Conservation (phyloP, 139 green algal species). For the Auxenochlorella protothecoides region DNA sequence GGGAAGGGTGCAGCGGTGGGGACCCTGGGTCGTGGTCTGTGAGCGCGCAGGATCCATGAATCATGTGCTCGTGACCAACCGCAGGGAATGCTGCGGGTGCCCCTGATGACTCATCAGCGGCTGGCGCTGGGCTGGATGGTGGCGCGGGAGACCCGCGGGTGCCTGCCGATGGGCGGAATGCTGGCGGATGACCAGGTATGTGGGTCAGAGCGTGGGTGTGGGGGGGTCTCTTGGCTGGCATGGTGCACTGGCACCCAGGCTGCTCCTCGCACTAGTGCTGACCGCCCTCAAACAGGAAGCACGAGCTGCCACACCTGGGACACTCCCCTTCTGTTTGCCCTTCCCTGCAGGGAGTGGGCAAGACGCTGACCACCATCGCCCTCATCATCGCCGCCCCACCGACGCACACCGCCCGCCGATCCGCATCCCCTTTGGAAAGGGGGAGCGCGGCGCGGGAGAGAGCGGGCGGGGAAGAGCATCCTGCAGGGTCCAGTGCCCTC, state of each 20-base stretch:
- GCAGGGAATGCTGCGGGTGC: constrained; percentile 11
- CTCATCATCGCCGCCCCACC: constrained; percentile 54
- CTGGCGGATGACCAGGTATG: constrained; percentile 66
- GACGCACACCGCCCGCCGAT: too few relatives aligned
- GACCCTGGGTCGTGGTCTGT: too few relatives aligned
- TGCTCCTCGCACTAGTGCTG: too few relatives aligned
- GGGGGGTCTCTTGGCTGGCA: neutral
- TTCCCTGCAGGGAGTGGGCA: constrained; percentile 63
- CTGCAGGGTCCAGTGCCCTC: too few relatives aligned
- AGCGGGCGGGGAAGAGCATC: too few relatives aligned
- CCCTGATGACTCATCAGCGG: constrained; percentile 61
- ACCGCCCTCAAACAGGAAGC: neutral
- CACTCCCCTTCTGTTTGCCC: too few relatives aligned
- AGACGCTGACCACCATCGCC: constrained; percentile 67
- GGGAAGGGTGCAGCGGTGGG: too few relatives aligned
- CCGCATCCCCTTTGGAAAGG: too few relatives aligned
- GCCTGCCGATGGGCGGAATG: constrained; percentile 48
- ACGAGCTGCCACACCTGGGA: neutral
- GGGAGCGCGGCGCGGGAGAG: too few relatives aligned
- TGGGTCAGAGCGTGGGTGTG: neutral
- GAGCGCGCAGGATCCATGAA: too few relatives aligned
- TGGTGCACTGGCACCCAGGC: neutral
- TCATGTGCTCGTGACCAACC: too few relatives aligned
- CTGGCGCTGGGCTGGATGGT: constrained; percentile 67
- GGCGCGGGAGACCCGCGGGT: constrained; percentile 29